These are phyloP conservation scores for Gossypium aridum DNA, from an alignment of 441 rosid genomes.

Conservation along the genomic window DNA sequence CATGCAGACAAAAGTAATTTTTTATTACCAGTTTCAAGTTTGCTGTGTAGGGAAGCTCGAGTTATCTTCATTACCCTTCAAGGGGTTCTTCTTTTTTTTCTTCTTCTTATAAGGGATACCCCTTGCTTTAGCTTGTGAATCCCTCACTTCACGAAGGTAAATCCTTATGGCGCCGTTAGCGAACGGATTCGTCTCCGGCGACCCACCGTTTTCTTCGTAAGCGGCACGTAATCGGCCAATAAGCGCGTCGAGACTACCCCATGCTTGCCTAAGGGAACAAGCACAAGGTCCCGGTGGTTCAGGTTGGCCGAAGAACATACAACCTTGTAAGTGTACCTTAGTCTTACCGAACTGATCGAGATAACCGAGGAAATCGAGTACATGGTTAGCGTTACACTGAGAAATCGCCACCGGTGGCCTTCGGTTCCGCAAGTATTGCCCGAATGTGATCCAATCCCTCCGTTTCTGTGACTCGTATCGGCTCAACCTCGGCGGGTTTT, in stretches of 20 bases:
- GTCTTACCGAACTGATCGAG: constrained; percentile 16
- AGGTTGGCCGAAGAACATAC: constrained; percentile 15
- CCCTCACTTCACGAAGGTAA: constrained; percentile 17
- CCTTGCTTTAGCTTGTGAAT: constrained; percentile 18
- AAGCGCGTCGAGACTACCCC: constrained; percentile 17
- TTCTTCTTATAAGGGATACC: constrained; percentile 18
- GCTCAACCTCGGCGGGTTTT: constrained; percentile 12
- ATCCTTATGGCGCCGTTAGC: constrained; percentile 4
- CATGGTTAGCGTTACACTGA: constrained; percentile 13
- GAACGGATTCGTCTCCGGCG: constrained; percentile 13
- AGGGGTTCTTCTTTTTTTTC: constrained; percentile 7
- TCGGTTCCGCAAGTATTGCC: constrained; percentile 15
- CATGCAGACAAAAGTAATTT: neutral
- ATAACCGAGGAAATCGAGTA: constrained; percentile 13
- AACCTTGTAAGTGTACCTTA: constrained; percentile 16
- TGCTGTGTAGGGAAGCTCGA: constrained; percentile 42
- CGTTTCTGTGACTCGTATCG: constrained; percentile 15
- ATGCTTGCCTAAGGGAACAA: constrained; percentile 14
- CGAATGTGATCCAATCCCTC: constrained; percentile 17
- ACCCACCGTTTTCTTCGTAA: constrained; percentile 10
- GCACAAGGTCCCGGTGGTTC: constrained; percentile 17
- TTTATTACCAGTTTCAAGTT: constrained; percentile 20
- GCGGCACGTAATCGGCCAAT: constrained; percentile 17
- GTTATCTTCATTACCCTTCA: constrained; percentile 21
- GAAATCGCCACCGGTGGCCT: constrained; percentile 7